Base-by-base conservation (phyloP, 805 yeast species). In the Isabelozyma pseudorhagii region DNA sequence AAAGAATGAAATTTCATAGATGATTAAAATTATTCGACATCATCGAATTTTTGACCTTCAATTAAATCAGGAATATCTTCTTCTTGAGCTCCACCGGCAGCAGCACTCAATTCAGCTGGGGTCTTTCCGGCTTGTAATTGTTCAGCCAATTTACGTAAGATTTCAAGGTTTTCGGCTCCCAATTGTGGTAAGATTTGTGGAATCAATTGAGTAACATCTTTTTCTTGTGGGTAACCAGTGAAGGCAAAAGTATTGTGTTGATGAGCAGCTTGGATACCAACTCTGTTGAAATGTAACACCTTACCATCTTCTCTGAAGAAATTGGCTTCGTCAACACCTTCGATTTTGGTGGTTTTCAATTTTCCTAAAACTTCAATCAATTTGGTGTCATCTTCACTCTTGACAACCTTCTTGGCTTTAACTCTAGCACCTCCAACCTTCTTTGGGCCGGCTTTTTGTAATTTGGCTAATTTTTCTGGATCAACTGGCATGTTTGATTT, bases 241-340 rank as follows among this genome's bases (percentile, higher is more conserved):
- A 94, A 86, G 62, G 96, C 96, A 72, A 86, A 89, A 58, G 96
- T 87, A 84, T 93, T 92, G 81, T 86, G 79, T 65, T 85, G 86
- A 63, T 89, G 84, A 63, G 97, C 90, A 61, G 89, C 89, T 80
- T 93, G 97, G 57, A 92, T 94, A 77, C 94, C 96, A 60, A 94
- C 97, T 74, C 94, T 87, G 81, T 88, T 84, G 83, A 94, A 90
- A 80, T 93, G 97, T 74, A 93, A 78, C 57, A 94, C 97, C 69
- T 85, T 87, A 69, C 97, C 97, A 73, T 93, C 97, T 57, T 90
- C 97, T 75, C 81, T 87, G 88, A 94, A 92, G 81, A 93, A 89
- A 84, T 92, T 93, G 67, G 97, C 98, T 80, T 93, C 97, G 72
- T 90, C 96, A 65, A 93, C 85, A 66, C 88, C 90, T 60, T 87